Percentiles rank a stretch among this genome's conserved stretches.
These are phyloP conservation scores for Thoreauomyces humboldtii DNA, from an alignment of 192 early-diverging fungal species.

Conservation along the genomic window DNA sequence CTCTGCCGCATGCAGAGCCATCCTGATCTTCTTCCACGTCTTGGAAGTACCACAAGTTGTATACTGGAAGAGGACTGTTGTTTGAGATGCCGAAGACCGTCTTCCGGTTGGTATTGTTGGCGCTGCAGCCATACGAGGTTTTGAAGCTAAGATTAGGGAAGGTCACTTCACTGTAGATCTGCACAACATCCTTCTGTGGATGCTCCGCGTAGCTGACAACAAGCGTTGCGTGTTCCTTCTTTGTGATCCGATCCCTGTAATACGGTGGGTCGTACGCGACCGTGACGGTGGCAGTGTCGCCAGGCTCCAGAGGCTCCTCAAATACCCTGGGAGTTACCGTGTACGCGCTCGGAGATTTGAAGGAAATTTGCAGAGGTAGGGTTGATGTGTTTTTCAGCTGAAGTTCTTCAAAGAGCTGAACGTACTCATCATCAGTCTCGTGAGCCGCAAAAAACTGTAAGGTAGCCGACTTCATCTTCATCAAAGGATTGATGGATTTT, in stretches of 20 bases:
- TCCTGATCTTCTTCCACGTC: conserved; percentile 26
- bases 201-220: conserved; percentile 53
- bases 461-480: conserved; percentile 37
- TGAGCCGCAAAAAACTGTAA: conserved; percentile 48
- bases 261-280: conserved; percentile 45
- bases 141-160: conserved; percentile 55
- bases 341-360: conserved; percentile 47
- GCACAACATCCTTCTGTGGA: conserved; percentile 52
- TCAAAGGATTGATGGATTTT: conserved; percentile 56
- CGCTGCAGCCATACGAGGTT: conserved; percentile 50
- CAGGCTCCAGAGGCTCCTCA: conserved; percentile 33
- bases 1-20: not conserved
- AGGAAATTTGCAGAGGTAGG: conserved; percentile 41
- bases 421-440: conserved; percentile 41
- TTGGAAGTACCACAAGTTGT: conserved; percentile 50
- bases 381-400: conserved; percentile 47
- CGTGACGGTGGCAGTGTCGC: conserved; percentile 24
- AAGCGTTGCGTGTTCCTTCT: conserved; percentile 48
- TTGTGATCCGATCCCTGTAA: conserved; percentile 46
- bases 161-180: conserved; percentile 44
- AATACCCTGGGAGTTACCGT: conserved; percentile 27
- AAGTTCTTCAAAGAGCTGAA: conserved; percentile 36
- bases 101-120: conserved; percentile 43
- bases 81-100: conserved; percentile 46
- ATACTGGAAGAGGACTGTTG: conserved; percentile 43